phyloP scores from a whole-genome alignment of 2,329 filamentous ascomycete species.

The Trichoderma brevicompactum region DNA sequence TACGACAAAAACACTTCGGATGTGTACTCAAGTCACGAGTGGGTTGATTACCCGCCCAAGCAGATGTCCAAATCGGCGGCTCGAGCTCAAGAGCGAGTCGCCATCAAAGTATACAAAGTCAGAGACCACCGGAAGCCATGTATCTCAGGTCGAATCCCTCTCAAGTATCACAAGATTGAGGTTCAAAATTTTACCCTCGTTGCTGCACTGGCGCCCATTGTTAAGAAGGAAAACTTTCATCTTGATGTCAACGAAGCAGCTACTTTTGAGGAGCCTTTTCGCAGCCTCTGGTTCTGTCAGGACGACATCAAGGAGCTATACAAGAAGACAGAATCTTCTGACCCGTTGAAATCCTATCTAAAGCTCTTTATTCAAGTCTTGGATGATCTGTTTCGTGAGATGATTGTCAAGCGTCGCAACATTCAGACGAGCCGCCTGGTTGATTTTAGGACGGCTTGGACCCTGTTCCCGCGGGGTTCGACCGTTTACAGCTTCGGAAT shows the following conservation, averaged over 20 bases:
- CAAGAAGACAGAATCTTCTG: constrained; percentile 34
- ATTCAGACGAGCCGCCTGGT: constrained; percentile 46
- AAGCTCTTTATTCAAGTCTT: constrained; percentile 47
- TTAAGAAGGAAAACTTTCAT: constrained; percentile 48
- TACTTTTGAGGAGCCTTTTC: constrained; percentile 48
- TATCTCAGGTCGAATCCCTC: constrained; percentile 44
- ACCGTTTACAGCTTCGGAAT: constrained; percentile 46
- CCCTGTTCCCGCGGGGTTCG: constrained; percentile 48
- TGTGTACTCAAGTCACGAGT: constrained; percentile 37
- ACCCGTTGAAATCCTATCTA: constrained; percentile 45
- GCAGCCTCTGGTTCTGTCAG: constrained; percentile 50
- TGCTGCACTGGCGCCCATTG: constrained; percentile 48
- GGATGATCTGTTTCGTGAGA: constrained; percentile 50
- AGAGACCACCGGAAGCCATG: constrained; percentile 49
- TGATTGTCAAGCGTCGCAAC: constrained; percentile 43
- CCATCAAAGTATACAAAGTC: constrained; percentile 53
- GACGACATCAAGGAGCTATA: constrained; percentile 46
- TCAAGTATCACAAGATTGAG: constrained; percentile 48
- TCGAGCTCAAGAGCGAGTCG: constrained; percentile 45
- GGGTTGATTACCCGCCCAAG: constrained; percentile 49
- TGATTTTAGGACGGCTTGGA: constrained; percentile 50
- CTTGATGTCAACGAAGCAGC: constrained; percentile 45
- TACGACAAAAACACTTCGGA: constrained; percentile 44
- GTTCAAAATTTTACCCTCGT: constrained; percentile 51
- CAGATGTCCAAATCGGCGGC: constrained; percentile 47